These are phyloP conservation scores for Elsinoe batatas DNA, from an alignment of 2,329 filamentous ascomycete species.

Conservation along the genomic window DNA sequence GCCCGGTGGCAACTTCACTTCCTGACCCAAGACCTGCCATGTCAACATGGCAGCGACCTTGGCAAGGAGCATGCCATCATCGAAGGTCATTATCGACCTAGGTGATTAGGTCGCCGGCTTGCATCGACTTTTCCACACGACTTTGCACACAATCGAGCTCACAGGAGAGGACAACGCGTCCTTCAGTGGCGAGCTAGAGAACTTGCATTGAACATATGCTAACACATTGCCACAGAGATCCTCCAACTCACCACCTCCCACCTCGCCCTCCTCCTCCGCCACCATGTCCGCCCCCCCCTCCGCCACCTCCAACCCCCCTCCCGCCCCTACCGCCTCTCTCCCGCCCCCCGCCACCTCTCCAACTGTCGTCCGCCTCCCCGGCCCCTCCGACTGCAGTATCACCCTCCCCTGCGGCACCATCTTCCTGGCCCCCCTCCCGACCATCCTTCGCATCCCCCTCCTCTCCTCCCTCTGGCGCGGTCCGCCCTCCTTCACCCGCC, in stretches of 20 bases:
- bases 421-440: no score
- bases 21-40: background rate
- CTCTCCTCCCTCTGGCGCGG: no score
- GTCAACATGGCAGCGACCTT: background rate
- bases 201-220: background rate
- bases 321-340: background rate
- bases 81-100: background rate
- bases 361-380: no score
- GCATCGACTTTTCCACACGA: background rate
- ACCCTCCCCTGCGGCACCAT: no score
- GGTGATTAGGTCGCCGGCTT: background rate
- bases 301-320: conserved; percentile 22
- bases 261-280: background rate
- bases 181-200: no score
- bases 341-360: background rate
- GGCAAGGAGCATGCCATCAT: background rate
- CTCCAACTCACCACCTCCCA: background rate
- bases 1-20: background rate
- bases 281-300: background rate
- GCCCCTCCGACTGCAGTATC: no score
- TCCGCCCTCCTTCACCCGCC: no score
- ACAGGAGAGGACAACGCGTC: no score
- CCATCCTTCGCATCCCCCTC: no score
- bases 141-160: background rate
- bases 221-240: background rate